Conservation (phyloP, 139 green algal species). For the Tetradesmus obliquus region DNA sequence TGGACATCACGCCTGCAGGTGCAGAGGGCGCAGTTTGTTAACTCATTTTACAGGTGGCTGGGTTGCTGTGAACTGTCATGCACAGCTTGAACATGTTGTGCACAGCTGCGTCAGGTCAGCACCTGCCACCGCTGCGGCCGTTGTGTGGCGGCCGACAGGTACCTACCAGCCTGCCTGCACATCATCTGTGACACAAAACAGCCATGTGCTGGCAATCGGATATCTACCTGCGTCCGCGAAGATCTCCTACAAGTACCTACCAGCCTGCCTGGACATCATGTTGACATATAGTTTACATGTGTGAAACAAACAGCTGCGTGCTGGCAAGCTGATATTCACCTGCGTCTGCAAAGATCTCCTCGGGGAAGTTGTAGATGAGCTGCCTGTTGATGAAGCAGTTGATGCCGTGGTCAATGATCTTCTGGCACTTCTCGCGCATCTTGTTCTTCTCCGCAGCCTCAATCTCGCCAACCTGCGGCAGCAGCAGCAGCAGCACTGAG, state of each 20-base stretch:
- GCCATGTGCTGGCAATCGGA: too few species aligned
- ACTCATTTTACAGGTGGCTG: too few species aligned
- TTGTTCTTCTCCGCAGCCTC: slow-evolving; percentile 98
- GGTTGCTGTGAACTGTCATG: too few species aligned
- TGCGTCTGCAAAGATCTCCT: slow-evolving; percentile 93
- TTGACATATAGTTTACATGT: too few species aligned
- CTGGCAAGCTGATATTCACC: slow-evolving; percentile 45
- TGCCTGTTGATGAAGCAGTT: slow-evolving; percentile 99
- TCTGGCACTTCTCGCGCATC: slow-evolving; percentile 93
- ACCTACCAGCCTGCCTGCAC: background rate
- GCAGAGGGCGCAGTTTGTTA: too few species aligned
- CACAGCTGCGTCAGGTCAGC: too few species aligned
- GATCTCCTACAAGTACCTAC: slow-evolving; percentile 75
- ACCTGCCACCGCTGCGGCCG: too few species aligned
- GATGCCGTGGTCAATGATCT: slow-evolving; percentile 94
- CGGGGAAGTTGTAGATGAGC: slow-evolving; percentile 99
- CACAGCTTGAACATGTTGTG: too few species aligned
- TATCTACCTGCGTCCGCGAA: slow-evolving; percentile 82
- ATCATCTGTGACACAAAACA: too few species aligned
- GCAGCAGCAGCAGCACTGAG: background rate
- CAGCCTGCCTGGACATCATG: too few species aligned
- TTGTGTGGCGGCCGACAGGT: too few species aligned
- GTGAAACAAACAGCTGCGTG: too few species aligned
- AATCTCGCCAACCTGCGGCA: slow-evolving; percentile 89
- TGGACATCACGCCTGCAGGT: slow-evolving; percentile 60